Base-by-base conservation (phyloP, 2,329 filamentous ascomycete species). In the Neopestalotiopsis sp. region DNA sequence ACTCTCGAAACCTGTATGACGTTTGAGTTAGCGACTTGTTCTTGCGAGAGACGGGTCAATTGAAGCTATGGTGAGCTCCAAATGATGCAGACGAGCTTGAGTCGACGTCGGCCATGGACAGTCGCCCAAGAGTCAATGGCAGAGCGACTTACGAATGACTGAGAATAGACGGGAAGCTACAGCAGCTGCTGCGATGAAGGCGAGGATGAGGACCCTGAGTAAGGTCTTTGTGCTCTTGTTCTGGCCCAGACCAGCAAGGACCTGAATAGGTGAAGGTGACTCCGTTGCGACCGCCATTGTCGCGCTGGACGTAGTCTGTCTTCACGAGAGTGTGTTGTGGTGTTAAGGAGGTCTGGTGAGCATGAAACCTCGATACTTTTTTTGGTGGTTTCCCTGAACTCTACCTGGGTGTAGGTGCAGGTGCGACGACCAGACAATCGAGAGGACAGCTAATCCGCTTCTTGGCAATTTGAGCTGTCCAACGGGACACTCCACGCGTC, bases 111-210 rank as follows among this genome's bases (percentile, higher is more conserved):
- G 57, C 7, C 28, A 60, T 3, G 57, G n/a, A 20, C 32, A 60
- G 57, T 10, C 9, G 12, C 10, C 9, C 13, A 4, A 9, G 45
- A 7, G 3, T 28, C 4, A 14, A 63, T 67, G 61, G 57, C 20
- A 40, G 65, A 61, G 70, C 58, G 71, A 89, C 93, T 80, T 90
- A 95, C 96, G 93, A 83, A 99, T 98, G 74, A 99, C 96, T 78
- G 94, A 98, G 88, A 99, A 99, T 75, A 99, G 87, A 83, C 96
- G 94, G 83, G 95, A 97, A 74, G 95, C 90, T 78, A 98, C 89
- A 74, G 95, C 94, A 71, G 96, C 95, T 69, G 90, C 94, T 73
- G 96, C 96, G 82, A 99, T 98, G 78, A 95, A 90, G 78, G 87
- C 88, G 76, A 99, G 90, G 84, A 99, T 99, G 78, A 97, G 88